Evolutionary conservation across 2,329 filamentous ascomycete genomes (phyloP).

Genomic region (Coniochaeta ligniaria): DNA sequence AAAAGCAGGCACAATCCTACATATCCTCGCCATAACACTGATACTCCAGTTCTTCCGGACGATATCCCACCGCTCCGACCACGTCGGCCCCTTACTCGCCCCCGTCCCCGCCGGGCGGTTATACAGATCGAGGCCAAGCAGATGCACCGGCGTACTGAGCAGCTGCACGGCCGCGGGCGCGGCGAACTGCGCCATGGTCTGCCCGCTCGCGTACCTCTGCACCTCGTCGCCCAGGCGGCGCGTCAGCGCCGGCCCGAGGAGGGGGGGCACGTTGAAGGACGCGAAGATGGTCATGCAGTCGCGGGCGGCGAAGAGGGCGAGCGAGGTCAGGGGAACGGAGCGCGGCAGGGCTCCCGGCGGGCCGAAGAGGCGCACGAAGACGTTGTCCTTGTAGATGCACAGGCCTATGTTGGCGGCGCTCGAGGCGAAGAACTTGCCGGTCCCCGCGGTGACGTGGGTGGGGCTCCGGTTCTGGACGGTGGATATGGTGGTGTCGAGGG

Average conservation of each 20-base stretch:
- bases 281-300: conserved; percentile 89
- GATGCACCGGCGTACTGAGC: conserved; percentile 73
- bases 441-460: conserved; percentile 61
- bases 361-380: conserved; percentile 78
- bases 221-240: conserved; percentile 45
- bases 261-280: conserved; percentile 79
- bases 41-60: conserved; percentile 71
- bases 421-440: conserved; percentile 74
- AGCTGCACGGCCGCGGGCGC: conserved; percentile 76
- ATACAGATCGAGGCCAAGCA: conserved; percentile 80
- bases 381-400: conserved; percentile 83
- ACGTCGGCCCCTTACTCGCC: conserved; percentile 17
- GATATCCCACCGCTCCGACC: conserved; percentile 54
- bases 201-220: conserved; percentile 40
- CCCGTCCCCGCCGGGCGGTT: conserved; percentile 52
- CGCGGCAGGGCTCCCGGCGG: conserved; percentile 42
- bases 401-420: conserved; percentile 77
- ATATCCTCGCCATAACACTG: conserved; percentile 69
- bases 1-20: conserved; percentile 82
- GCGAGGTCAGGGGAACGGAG: conserved; percentile 62
- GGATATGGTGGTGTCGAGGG: conserved; percentile 71
- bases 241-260: conserved; percentile 65
- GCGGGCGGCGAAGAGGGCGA: conserved; percentile 70
- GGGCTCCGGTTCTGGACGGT: conserved; percentile 50
- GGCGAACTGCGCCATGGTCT: conserved; percentile 67